Evolutionary conservation across 108 stramenopile species (phyloP).

Genomic region (Cylindrotheca fusiformis): DNA sequence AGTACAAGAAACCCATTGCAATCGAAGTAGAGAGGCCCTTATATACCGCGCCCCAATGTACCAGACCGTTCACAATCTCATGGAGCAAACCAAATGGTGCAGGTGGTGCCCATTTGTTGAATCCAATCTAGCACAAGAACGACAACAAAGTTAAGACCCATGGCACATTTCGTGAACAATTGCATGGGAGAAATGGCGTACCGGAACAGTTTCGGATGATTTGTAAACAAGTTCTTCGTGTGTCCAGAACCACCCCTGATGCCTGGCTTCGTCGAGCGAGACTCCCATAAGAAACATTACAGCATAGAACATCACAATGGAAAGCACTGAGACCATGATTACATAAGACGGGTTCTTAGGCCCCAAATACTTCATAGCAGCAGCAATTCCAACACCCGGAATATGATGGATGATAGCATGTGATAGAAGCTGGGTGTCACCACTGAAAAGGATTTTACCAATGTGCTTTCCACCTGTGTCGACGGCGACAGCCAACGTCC

Average conservation of each 20-base stretch:
- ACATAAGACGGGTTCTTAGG: conserved; percentile 59
- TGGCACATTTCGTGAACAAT: not conserved
- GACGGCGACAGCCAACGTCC: conserved; percentile 60
- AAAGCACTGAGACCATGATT: conserved; percentile 35
- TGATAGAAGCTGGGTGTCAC: conserved; percentile 21
- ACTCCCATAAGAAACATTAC: conserved; percentile 42
- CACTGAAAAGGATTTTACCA: conserved; percentile 35
- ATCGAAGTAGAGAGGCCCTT: conserved; percentile 37
- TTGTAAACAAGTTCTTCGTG: conserved; percentile 49
- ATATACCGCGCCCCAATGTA: conserved; percentile 31
- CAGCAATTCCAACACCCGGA: conserved; percentile 48
- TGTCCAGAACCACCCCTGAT: conserved; percentile 60
- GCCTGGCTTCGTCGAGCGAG: conserved; percentile 45
- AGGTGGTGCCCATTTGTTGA: conserved; percentile 14
- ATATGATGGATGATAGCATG: conserved; percentile 47
- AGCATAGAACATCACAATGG: conserved; percentile 45
- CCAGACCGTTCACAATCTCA: conserved; percentile 7
- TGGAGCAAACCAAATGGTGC: conserved; percentile 21
- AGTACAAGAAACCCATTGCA: conserved; percentile 45
- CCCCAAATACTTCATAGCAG: conserved; percentile 46
- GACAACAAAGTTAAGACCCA: not conserved
- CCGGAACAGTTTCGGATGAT: conserved; percentile 1
- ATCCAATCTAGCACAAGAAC: not conserved
- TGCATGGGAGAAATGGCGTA: not conserved
- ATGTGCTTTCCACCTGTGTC: conserved; percentile 51